Evolutionary conservation across 352 stramenopile genomes (phyloP), one percentile per base, ranked within the genome.

Genomic region (Pythium myriotylum): DNA sequence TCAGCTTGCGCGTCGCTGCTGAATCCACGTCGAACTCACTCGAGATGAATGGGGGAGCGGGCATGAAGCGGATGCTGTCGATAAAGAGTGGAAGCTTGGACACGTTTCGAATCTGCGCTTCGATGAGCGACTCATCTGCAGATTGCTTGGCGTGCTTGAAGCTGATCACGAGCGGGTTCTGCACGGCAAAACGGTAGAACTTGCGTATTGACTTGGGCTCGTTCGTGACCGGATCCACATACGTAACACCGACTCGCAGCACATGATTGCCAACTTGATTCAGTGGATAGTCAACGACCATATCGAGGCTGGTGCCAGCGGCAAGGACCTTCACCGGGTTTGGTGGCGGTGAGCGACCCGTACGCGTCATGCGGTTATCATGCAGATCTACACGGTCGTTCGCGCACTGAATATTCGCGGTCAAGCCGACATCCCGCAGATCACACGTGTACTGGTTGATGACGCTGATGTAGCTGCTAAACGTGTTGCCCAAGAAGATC

Each of bases 391-490:
- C 77, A 23, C 84, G 81, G 58, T 91, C 84, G 61, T 89, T 90
- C 19, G 79, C 80, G 62, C 82, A 95, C 59, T 97, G 88, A 35
- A 97, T 92, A 61, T 93, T 96, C 24, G 81, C 84, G 4, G 81
- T 90, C 6, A 95, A 65, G 0, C 81, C 76, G 6, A 95, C 86
- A 59, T 95, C 80, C 13, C 81, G 76, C 23, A 95, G 47, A 19
- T 92, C 81, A 24, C 80, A 93, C 33, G 79, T 75, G 67, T 91
- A 95, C 54, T 88, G 86, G 69, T 97, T 97, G 53, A 97, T 92
- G 19, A 97, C 89, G 56, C 81, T 94, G 70, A 97, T 96, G 73
- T 97, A 97, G 71, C 88, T 96, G 73, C 86, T 95, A 62, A 97
- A 97, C 20, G 84, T 95, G 73, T 97, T 95, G 63, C 90, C 90